Evolutionary conservation across 2,329 filamentous ascomycete genomes (phyloP).

Genomic region (Aureobasidium sp.): DNA sequence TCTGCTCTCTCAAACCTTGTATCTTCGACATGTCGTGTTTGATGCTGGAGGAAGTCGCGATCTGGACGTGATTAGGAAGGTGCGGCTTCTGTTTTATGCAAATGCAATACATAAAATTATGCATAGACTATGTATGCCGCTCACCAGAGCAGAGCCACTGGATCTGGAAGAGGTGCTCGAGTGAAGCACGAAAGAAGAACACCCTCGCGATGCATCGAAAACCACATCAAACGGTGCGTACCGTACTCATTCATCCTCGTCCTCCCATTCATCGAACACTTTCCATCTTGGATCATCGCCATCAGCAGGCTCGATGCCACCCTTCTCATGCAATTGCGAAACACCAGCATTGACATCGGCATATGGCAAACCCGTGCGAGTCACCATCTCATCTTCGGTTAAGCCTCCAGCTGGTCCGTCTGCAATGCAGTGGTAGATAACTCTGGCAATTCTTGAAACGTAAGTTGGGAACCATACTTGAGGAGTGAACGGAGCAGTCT

Average conservation of each 20-base stretch:
- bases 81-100: background rate
- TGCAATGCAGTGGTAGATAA: background rate
- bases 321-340: background rate
- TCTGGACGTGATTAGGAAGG: background rate
- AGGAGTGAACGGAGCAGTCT: background rate
- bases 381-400: background rate
- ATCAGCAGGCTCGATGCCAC: background rate
- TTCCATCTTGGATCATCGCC: background rate
- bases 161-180: background rate
- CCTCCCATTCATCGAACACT: background rate
- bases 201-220: background rate
- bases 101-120: background rate
- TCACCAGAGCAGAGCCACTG: background rate
- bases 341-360: background rate
- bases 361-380: background rate
- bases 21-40: background rate
- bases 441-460: conserved; percentile 1
- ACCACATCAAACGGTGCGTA: background rate
- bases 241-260: background rate
- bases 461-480: conserved; percentile 8
- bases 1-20: background rate
- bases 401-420: background rate
- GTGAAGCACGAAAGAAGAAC: background rate
- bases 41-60: background rate
- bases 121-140: background rate